Evolutionary conservation across 768 basidiomycete species (phyloP).

Genomic region (Pisolithus sp.): DNA sequence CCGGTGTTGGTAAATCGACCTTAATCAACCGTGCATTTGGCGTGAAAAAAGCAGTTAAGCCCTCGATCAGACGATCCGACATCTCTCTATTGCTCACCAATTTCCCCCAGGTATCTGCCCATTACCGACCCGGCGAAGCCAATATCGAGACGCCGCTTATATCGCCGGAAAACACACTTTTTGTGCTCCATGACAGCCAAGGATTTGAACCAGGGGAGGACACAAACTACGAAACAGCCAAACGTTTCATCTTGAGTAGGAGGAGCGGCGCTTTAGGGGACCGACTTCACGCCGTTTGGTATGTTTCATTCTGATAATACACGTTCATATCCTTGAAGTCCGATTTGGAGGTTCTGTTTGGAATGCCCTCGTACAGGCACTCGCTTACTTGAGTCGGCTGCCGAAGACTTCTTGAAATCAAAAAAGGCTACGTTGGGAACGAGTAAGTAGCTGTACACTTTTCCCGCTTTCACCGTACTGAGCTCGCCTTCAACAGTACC

Average conservation of each 20-base stretch:
- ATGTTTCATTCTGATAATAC: not conserved
- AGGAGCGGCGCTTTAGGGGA: slow-evolving; percentile 2
- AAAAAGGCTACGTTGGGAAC: not conserved
- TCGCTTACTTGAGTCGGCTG: slow-evolving; percentile 2
- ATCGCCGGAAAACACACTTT: slow-evolving; percentile 3
- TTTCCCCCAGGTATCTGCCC: not conserved
- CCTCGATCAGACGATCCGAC: not conserved
- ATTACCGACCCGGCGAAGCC: not conserved
- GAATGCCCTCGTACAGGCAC: not conserved
- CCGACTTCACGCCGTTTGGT: slow-evolving; percentile 11
- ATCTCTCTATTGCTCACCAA: not conserved
- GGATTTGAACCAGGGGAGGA: slow-evolving; percentile 11
- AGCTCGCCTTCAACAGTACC: not conserved
- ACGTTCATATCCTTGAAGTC: not conserved
- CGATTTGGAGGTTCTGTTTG: not conserved
- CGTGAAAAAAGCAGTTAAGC: not conserved
- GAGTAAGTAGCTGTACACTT: not conserved
- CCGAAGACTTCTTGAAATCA: not conserved
- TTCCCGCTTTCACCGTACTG: not conserved
- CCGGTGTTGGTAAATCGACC: slow-evolving; percentile 3
- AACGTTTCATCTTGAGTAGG: slow-evolving; percentile 4
- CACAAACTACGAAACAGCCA: slow-evolving; percentile 1
- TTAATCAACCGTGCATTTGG: not conserved
- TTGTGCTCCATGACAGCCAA: slow-evolving; percentile 11
- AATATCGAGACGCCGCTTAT: slow-evolving; percentile 5